Evolutionary conservation across 1,284 basidiomycete species (phyloP).

Genomic region (Caloboletus firmus): DNA sequence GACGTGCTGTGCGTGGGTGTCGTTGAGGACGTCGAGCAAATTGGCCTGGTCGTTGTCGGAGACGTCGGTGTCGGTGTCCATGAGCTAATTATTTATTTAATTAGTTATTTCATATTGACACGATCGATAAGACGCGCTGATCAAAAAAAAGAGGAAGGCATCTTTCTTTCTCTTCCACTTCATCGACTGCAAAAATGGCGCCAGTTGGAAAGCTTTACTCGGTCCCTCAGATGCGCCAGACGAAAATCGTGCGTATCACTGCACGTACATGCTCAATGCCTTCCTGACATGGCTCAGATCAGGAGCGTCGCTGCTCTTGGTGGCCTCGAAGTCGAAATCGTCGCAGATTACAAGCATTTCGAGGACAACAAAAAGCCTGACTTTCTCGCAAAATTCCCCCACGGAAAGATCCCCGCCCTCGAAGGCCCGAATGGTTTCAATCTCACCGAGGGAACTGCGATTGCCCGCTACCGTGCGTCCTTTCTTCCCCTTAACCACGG

Average conservation of each 20-base stretch:
- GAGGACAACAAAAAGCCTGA: constrained; percentile 79
- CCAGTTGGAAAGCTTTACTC: constrained; percentile 65
- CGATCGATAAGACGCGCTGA: constrained; percentile 37
- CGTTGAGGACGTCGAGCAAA: constrained; percentile 15
- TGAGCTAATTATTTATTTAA: constrained; percentile 22
- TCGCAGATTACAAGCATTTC: constrained; percentile 58
- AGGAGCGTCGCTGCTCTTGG: constrained; percentile 71
- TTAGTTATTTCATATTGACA: constrained; percentile 8
- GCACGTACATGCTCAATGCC: background rate
- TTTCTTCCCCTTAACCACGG: constrained; percentile 13
- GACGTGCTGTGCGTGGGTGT: background rate
- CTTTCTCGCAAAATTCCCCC: constrained; percentile 78
- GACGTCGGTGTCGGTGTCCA: constrained; percentile 31
- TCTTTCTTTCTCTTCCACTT: constrained; percentile 9
- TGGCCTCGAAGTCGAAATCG: constrained; percentile 66
- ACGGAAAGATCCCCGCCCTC: constrained; percentile 84
- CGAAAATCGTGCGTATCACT: constrained; percentile 49
- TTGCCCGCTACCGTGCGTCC: constrained; percentile 87
- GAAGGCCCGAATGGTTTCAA: constrained; percentile 79
- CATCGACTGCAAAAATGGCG: constrained; percentile 44
- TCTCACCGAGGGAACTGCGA: constrained; percentile 78
- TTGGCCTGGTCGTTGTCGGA: constrained; percentile 31
- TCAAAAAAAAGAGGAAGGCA: constrained; percentile 21
- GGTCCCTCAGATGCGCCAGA: constrained; percentile 40
- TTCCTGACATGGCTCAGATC: constrained; percentile 47